Evolutionary conservation across 73 alveolate genomes (phyloP).

Genomic region (Uronychia setigera): DNA sequence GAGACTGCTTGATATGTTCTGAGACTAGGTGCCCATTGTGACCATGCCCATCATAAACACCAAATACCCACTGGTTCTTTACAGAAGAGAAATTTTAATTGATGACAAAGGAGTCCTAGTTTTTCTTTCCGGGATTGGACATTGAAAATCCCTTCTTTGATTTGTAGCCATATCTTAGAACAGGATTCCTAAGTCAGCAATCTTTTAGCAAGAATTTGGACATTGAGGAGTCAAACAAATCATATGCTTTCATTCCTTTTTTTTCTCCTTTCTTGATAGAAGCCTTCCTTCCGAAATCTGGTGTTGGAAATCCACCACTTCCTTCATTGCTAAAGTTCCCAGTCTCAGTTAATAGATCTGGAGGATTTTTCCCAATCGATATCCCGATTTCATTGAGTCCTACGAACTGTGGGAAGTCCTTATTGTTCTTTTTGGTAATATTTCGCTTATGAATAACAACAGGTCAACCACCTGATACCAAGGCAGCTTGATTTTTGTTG

Average conservation of each 20-base stretch:
- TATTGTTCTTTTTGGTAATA: no score
- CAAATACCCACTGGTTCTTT: constrained; percentile 19
- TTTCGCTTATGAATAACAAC: no score
- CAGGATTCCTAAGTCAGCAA: not conserved
- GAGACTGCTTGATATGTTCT: constrained; percentile 51
- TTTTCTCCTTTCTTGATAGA: not conserved
- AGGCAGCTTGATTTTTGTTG: not conserved
- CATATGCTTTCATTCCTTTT: not conserved
- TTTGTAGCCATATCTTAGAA: not conserved
- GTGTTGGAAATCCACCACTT: not conserved
- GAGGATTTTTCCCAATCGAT: no score
- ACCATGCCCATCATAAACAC: constrained; percentile 81
- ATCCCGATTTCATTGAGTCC: no score
- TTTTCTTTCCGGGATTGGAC: constrained; percentile 5
- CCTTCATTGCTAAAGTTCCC: no score
- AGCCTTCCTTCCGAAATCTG: not conserved
- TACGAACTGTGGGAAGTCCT: no score
- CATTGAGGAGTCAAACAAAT: not conserved
- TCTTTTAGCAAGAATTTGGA: not conserved
- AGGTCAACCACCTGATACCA: not conserved
- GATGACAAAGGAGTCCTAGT: constrained; percentile 4
- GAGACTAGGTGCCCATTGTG: constrained; percentile 71
- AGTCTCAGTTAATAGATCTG: no score
- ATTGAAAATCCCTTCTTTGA: constrained; percentile 38
- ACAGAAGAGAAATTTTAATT: not conserved